Evolutionary conservation across 176 grass and related monocot species (phyloP).

Genomic region (Cocos nucifera): DNA sequence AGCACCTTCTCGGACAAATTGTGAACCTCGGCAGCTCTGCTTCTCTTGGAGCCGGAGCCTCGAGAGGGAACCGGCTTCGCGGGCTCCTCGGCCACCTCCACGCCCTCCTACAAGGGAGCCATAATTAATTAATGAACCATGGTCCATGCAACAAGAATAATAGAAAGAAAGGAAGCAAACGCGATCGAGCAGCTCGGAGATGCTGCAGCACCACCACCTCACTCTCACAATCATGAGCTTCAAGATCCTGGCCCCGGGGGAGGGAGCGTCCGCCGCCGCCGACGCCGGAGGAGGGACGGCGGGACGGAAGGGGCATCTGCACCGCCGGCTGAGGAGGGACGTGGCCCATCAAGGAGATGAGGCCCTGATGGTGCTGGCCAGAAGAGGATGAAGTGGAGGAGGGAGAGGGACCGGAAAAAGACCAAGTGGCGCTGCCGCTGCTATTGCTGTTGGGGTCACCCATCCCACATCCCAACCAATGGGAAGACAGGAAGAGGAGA

Average conservation of each 20-base stretch:
- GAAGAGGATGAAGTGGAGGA: background rate
- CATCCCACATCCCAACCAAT: background rate
- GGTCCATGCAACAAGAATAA: background rate
- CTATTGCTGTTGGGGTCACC: background rate
- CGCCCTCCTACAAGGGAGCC: constrained; percentile 33
- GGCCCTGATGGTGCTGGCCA: too few species aligned
- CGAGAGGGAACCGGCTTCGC: constrained; percentile 17
- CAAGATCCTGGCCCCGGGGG: background rate
- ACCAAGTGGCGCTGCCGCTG: constrained; percentile 1
- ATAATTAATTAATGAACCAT: too few species aligned
- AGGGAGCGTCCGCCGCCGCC: background rate
- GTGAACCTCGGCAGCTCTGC: constrained; percentile 88
- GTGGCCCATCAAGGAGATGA: background rate
- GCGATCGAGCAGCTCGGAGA: too few species aligned
- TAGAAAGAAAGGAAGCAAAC: background rate
- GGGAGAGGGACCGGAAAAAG: background rate
- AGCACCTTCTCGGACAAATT: constrained; percentile 96
- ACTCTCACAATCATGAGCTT: constrained; percentile 3
- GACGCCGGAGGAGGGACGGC: background rate
- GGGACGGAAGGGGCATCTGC: background rate
- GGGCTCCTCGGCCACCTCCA: constrained; percentile 56
- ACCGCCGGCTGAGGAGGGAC: background rate
- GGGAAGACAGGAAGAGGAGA: background rate
- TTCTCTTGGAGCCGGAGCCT: constrained; percentile 71
- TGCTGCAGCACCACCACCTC: constrained; percentile 1